Evolutionary conservation across 2,329 filamentous ascomycete species (phyloP).

Genomic region (Botrytis hyacinthi): DNA sequence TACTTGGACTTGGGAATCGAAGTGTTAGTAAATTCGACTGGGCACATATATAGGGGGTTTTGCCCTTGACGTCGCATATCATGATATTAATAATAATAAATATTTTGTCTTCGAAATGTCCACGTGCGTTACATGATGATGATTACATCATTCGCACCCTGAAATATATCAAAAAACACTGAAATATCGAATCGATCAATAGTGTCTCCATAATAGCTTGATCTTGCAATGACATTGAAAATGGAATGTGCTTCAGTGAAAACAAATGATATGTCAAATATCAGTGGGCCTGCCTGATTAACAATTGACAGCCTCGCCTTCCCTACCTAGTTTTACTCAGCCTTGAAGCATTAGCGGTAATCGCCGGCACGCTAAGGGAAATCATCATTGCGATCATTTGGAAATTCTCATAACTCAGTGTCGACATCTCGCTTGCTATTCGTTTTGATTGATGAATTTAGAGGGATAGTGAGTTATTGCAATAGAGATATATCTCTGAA

Average conservation of each 20-base stretch:
- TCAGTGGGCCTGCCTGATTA: not conserved
- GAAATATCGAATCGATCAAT: not conserved
- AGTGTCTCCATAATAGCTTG: not conserved
- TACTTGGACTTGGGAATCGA: not conserved
- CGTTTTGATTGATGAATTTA: not conserved
- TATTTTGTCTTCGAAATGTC: not conserved
- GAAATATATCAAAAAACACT: not conserved
- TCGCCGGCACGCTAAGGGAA: constrained; percentile 20
- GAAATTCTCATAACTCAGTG: constrained; percentile 19
- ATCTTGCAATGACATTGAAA: not conserved
- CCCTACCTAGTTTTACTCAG: not conserved
- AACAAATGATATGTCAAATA: not conserved
- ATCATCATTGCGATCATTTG: constrained; percentile 23
- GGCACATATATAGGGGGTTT: not conserved
- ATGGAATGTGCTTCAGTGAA: not conserved
- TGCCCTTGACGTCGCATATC: not conserved
- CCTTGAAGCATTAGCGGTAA: constrained; percentile 14
- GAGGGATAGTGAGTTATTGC: not conserved
- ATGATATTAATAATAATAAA: not conserved
- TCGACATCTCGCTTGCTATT: not conserved
- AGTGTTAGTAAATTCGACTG: not conserved
- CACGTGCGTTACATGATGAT: not conserved
- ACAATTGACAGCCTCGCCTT: constrained; percentile 3
- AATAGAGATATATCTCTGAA: not conserved
- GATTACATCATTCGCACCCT: not conserved